Conservation (phyloP, 768 basidiomycete genomes). For the Omphalotus guepiniiformis region DNA sequence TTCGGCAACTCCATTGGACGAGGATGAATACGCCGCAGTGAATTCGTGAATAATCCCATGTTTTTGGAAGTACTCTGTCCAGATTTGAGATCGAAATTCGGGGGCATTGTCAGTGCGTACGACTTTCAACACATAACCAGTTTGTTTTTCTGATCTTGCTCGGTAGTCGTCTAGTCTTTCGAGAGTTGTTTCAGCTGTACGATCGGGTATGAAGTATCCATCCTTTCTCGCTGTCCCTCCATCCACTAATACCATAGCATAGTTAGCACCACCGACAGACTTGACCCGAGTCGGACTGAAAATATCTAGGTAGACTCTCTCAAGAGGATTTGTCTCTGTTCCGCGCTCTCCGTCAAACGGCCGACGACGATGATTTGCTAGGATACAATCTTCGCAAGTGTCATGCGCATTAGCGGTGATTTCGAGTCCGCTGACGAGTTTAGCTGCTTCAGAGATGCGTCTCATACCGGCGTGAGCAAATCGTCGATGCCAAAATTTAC, state of each 20-base stretch:
- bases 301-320: slow-evolving; percentile 8
- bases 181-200: background rate
- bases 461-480: slow-evolving; percentile 4
- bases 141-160: background rate
- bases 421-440: slow-evolving; percentile 1
- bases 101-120: slow-evolving; percentile 20
- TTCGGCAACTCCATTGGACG: slow-evolving; percentile 10
- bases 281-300: slow-evolving; percentile 9
- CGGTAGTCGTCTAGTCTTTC: slow-evolving; percentile 3
- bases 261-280: background rate
- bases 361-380: background rate
- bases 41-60: slow-evolving; percentile 6
- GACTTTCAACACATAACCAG: background rate
- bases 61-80: slow-evolving; percentile 4
- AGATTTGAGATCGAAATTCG: slow-evolving; percentile 15
- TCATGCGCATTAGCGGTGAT: background rate
- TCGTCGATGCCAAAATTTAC: background rate
- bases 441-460: background rate
- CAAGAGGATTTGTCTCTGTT: background rate
- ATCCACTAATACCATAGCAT: slow-evolving; percentile 10
- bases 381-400: slow-evolving; percentile 3
- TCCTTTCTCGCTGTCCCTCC: background rate
- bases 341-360: background rate
- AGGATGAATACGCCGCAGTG: slow-evolving; percentile 6
- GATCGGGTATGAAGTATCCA: slow-evolving; percentile 1